Conservation (phyloP, 164 flowering plant genomes). For the Santalum album region DNA sequence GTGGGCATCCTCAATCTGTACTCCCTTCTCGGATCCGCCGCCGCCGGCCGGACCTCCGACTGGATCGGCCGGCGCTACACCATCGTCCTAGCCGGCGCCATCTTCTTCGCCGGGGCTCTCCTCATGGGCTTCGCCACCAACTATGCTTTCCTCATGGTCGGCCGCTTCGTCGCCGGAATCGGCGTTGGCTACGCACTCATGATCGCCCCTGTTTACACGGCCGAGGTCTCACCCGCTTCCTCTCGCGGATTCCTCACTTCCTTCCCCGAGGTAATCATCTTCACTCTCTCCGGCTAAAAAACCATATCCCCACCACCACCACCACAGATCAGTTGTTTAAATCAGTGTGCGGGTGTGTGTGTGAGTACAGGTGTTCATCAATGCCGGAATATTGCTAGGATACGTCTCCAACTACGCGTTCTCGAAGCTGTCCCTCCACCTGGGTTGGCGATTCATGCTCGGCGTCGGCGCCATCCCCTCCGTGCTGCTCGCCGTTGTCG, state of each 20-base stretch:
- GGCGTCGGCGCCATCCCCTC: conserved; percentile 28
- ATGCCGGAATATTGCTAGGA: conserved; percentile 22
- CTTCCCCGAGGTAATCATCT: conserved; percentile 10
- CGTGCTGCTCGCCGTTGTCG: conserved; percentile 13
- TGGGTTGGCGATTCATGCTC: conserved; percentile 29
- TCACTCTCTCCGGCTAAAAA: too few relatives aligned
- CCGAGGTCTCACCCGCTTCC: conserved; percentile 10
- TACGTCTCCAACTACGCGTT: conserved; percentile 25
- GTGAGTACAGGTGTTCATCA: conserved; percentile 15
- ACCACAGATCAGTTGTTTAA: too few relatives aligned
- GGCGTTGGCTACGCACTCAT: conserved; percentile 11
- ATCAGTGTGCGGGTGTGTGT: too few relatives aligned
- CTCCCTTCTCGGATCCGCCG: conserved; percentile 6
- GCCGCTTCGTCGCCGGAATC: conserved; percentile 10
- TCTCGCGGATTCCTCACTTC: conserved; percentile 13
- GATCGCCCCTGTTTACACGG: conserved; percentile 13
- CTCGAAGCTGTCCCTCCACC: conserved; percentile 14
- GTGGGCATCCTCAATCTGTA: conserved; percentile 6
- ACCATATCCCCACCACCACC: neutral
- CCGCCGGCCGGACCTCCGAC: conserved; percentile 12
- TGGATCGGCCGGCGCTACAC: conserved; percentile 13
- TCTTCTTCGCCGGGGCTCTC: conserved; percentile 9
- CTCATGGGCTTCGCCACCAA: conserved; percentile 9
- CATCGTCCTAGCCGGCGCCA: conserved; percentile 6
- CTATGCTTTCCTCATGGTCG: conserved; percentile 8